These are phyloP conservation scores for Malus fusca DNA, from an alignment of 306 rosid species.

Conservation along the genomic window DNA sequence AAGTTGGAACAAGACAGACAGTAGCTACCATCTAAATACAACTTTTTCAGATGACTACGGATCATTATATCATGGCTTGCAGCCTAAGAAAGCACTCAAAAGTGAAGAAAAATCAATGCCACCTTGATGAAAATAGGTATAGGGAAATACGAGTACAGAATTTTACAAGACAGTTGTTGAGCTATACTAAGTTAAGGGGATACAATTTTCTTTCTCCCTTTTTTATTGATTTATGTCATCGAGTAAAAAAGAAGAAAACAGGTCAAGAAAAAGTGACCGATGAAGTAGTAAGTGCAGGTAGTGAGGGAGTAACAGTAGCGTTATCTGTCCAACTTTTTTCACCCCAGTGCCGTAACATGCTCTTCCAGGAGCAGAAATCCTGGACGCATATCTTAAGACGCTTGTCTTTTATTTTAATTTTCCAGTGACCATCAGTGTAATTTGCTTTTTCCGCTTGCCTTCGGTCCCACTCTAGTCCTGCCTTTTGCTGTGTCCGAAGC, in stretches of 20 bases:
- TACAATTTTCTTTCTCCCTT: background rate
- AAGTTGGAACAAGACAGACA: too few species aligned
- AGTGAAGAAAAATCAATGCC: background rate
- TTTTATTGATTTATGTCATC: background rate
- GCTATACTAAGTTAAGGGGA: background rate
- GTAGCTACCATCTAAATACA: too few species aligned
- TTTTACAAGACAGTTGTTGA: background rate
- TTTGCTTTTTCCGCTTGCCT: slow-evolving; percentile 72
- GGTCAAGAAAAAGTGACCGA: slow-evolving; percentile 29
- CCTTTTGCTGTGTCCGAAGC: slow-evolving; percentile 80
- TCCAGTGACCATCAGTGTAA: slow-evolving; percentile 78
- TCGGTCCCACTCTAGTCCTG: slow-evolving; percentile 78
- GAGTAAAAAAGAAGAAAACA: slow-evolving; percentile 3
- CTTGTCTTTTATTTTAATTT: slow-evolving; percentile 55
- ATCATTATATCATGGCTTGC: background rate
- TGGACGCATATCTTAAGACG: slow-evolving; percentile 58
- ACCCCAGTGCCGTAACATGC: slow-evolving; percentile 84
- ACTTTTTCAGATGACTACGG: too few species aligned
- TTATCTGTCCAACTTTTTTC: slow-evolving; percentile 75
- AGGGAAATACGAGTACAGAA: background rate
- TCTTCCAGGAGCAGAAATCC: slow-evolving; percentile 82
- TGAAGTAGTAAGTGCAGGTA: slow-evolving; percentile 26
- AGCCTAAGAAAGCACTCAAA: background rate
- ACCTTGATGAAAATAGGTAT: background rate
- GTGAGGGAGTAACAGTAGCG: slow-evolving; percentile 31